Conservation (phyloP, 352 stramenopile species). For the Phytophthora macrochlamydospora region DNA sequence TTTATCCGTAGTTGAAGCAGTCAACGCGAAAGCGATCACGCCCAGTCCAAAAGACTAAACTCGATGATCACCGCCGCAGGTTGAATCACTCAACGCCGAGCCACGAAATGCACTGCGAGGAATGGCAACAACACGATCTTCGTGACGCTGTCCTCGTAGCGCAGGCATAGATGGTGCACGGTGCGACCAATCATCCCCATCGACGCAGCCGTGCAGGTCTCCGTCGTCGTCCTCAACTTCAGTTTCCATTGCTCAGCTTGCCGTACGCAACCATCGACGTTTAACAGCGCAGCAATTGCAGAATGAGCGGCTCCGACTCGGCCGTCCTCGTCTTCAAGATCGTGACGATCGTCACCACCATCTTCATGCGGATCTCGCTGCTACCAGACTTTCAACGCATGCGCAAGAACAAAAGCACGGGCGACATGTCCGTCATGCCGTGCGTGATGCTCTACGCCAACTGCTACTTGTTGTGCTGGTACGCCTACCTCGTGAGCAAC, state of each 20-base stretch:
- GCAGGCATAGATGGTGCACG: constrained; percentile 1
- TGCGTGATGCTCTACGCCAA: constrained; percentile 35
- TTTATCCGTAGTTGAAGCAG: no score
- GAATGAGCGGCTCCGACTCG: constrained; percentile 1
- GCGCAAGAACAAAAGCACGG: constrained; percentile 37
- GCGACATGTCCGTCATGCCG: constrained; percentile 34
- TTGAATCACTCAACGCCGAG: background rate
- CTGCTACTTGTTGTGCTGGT: constrained; percentile 40
- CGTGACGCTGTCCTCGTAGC: background rate
- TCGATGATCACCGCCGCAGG: background rate
- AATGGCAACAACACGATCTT: background rate
- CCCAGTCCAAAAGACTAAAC: no score
- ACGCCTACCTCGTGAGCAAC: constrained; percentile 46
- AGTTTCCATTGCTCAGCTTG: background rate
- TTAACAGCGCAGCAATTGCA: background rate
- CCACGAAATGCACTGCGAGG: no score
- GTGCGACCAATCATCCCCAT: background rate
- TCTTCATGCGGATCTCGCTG: constrained; percentile 47
- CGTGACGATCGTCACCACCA: constrained; percentile 46
- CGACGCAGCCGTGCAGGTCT: background rate
- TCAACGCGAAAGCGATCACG: no score
- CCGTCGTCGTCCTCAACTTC: background rate
- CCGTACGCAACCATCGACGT: background rate
- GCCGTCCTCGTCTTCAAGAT: constrained; percentile 28
- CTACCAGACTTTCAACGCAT: constrained; percentile 46